These are phyloP conservation scores for Mixia osmundae DNA, from an alignment of 1,284 basidiomycete species.

Conservation along the genomic window DNA sequence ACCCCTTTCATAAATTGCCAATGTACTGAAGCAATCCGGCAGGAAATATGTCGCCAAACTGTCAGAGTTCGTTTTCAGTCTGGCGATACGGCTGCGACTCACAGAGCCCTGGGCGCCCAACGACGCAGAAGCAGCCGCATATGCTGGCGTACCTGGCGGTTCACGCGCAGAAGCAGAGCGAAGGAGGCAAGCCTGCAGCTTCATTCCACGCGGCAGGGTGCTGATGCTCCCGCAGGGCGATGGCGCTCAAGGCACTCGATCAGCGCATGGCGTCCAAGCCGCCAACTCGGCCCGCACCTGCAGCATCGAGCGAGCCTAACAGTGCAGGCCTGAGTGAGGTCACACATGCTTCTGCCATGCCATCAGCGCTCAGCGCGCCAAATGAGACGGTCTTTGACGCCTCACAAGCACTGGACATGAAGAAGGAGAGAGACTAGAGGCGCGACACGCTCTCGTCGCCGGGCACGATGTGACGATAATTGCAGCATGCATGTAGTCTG, in stretches of 20 bases:
- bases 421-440: too few relatives aligned
- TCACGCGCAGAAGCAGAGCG: conserved; percentile 83
- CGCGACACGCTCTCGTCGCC: too few relatives aligned
- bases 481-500: too few relatives aligned
- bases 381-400: too few relatives aligned
- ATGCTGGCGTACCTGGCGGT: conserved; percentile 54
- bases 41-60: conserved; percentile 42
- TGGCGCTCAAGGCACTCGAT: conserved; percentile 87
- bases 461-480: too few relatives aligned
- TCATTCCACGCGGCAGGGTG: conserved; percentile 3
- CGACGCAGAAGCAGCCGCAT: conserved; percentile 48
- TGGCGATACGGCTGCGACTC: conserved; percentile 36
- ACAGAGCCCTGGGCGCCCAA: conserved; percentile 49
- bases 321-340: too few relatives aligned
- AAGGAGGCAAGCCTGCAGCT: conserved; percentile 37
- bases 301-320: too few relatives aligned
- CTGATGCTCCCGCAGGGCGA: conserved; percentile 33
- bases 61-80: conserved; percentile 41
- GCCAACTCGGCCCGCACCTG: too few relatives aligned
- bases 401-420: too few relatives aligned
- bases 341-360: too few relatives aligned
- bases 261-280: conserved; percentile 55
- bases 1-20: background rate
- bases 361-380: too few relatives aligned
- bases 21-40: conserved; percentile 3